Base-by-base conservation (phyloP, 345 rosid species). In the Eucalyptus dawsonii region DNA sequence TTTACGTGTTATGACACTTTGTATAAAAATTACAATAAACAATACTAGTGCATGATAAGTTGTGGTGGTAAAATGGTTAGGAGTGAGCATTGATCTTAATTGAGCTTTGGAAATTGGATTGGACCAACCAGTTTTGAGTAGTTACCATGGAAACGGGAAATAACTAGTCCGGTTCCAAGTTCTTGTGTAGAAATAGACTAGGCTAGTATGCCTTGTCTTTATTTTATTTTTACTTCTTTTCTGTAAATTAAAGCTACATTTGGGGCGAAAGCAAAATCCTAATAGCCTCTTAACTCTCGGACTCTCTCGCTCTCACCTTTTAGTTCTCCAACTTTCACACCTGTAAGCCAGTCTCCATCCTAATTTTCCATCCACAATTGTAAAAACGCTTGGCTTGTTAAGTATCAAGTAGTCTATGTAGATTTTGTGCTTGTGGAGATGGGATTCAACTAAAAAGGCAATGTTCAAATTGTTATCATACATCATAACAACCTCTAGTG, bases 111-210 rank as follows among this genome's bases (percentile, higher is more conserved):
- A 1, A 58, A 58, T 27, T 25, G 65, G 65, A 58, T 11, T 0
- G 14, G 14, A 58, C 7, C 1, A 11, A 58, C 7, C 0, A 25
- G 0, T 11, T 58, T 58, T 1, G 14, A 24, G n/a, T 11, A 58
- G 4, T 5, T 58, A 24, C 7, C 7, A 58, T 58, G n/a, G 7
- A 3, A 58, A 25, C 0, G 0, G 14, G 7, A 3, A 58, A 58
- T 58, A 58, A 58, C n/a, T 27, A 58, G n/a, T 58, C 7, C 1
- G 0, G 0, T 25, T 58, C 7, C n/a, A 27, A 58, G 3, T 58
- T 27, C n/a, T 58, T 58, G n/a, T 58, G 65, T 14, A 58, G 2
- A 58, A 58, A 0, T 25, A 12, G 65, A 58, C 2, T 5, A 0
- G 62, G 3, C 6, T 27, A 4, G n/a, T 25, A 11, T 58, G 65